Evolutionary conservation across 1,284 basidiomycete genomes (phyloP).

Genomic region (Malassezia brasiliensis): DNA sequence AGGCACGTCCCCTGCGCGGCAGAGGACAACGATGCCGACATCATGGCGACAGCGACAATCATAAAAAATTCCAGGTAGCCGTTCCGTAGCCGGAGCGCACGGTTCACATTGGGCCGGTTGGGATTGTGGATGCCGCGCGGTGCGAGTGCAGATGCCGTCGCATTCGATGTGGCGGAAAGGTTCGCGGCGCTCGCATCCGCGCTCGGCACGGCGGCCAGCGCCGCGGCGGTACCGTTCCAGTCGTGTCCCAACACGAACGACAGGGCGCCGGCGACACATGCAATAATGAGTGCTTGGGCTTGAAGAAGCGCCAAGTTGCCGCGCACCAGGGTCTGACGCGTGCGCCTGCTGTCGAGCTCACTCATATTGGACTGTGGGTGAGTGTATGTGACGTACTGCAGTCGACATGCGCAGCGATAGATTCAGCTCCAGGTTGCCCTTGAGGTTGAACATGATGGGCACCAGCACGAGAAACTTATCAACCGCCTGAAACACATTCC

Average conservation of each 20-base stretch:
- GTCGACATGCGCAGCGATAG: constrained; percentile 53
- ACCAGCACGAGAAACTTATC: constrained; percentile 95
- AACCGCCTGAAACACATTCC: constrained; percentile 72
- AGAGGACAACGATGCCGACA: constrained; percentile 70
- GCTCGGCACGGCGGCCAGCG: neutral
- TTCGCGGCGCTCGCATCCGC: neutral
- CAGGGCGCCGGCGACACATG: constrained; percentile 71
- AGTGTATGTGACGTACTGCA: constrained; percentile 46
- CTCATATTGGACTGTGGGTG: constrained; percentile 59
- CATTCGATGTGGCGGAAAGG: constrained; percentile 17
- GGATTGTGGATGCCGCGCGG: constrained; percentile 18
- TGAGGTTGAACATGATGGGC: constrained; percentile 86
- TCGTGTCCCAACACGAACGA: constrained; percentile 61
- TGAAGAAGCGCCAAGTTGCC: constrained; percentile 82
- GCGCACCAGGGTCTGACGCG: constrained; percentile 61
- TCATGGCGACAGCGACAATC: constrained; percentile 80
- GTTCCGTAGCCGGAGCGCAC: constrained; percentile 39
- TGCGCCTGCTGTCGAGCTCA: constrained; percentile 65
- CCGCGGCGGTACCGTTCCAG: neutral
- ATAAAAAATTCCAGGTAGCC: constrained; percentile 59
- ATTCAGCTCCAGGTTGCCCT: constrained; percentile 94
- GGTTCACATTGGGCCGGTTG: constrained; percentile 35
- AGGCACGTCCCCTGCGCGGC: constrained; percentile 82
- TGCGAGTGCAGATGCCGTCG: neutral
- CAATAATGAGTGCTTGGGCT: constrained; percentile 83